phyloP scores from a whole-genome alignment of 164 flowering plant species.

The Stephania yunnanensis region DNA sequence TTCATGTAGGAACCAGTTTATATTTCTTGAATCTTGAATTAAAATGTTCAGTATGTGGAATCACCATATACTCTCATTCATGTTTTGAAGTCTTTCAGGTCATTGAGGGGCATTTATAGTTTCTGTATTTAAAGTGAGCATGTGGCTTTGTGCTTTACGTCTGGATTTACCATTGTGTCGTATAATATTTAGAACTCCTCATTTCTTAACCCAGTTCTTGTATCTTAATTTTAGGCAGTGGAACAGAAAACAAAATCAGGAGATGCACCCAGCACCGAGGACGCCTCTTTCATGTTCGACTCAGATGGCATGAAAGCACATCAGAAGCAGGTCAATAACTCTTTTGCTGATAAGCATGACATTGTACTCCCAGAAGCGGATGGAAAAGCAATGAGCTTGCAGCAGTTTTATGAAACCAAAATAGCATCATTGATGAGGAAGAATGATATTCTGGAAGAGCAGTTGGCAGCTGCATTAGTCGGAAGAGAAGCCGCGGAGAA shows the following conservation, averaged over 20 bases:
- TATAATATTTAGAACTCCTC: neutral
- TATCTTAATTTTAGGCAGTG: conserved; percentile 33
- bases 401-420: conserved; percentile 61
- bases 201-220: neutral
- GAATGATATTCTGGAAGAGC: conserved; percentile 75
- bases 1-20: neutral
- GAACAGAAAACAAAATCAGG: conserved; percentile 39
- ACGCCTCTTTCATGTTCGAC: conserved; percentile 29
- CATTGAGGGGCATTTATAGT: neutral
- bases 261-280: conserved; percentile 37
- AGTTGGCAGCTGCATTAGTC: conserved; percentile 61
- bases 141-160: neutral
- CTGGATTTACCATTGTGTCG: neutral
- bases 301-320: conserved; percentile 31
- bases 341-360: conserved; percentile 35
- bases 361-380: conserved; percentile 34
- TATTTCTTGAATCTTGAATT: neutral
- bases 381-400: conserved; percentile 29
- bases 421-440: conserved; percentile 50
- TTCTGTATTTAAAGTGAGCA: neutral
- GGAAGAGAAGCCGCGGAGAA: conserved; percentile 68
- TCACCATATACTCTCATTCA: neutral
- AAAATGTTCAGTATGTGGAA: neutral
- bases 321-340: conserved; percentile 24
- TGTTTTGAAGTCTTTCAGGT: neutral